Evolutionary conservation across 2,329 filamentous ascomycete species (phyloP).

Genomic region (Colletotrichum eleusines): DNA sequence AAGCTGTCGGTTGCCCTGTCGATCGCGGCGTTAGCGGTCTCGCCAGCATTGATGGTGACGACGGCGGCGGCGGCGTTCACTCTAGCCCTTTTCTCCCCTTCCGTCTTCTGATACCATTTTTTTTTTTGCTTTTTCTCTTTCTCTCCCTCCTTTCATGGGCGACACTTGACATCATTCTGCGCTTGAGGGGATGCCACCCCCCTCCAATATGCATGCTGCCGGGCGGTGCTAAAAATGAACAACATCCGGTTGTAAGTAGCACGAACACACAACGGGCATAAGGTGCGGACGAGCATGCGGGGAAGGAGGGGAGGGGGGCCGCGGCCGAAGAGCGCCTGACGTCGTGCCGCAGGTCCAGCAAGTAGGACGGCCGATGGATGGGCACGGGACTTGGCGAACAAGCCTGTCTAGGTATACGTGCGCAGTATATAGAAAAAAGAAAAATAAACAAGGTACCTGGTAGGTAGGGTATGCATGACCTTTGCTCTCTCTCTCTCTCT

Average conservation of each 20-base stretch:
- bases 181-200: not conserved
- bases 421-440: not conserved
- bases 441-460: no score
- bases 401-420: not conserved
- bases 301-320: not conserved
- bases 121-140: not conserved
- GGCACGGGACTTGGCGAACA: not conserved
- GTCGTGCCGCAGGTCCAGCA: not conserved
- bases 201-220: not conserved
- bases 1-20: constrained; percentile 13
- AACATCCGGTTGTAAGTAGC: not conserved
- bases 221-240: not conserved
- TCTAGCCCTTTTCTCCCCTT: not conserved
- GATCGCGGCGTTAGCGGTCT: constrained; percentile 6
- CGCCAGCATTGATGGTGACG: not conserved
- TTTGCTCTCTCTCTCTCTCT: not conserved
- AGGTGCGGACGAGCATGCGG: not conserved
- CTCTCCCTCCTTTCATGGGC: not conserved
- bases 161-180: constrained; percentile 8
- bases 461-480: not conserved
- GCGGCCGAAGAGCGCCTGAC: not conserved
- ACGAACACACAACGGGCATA: not conserved
- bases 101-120: not conserved
- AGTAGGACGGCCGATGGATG: not conserved
- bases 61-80: not conserved